Evolutionary conservation across 495 filamentous ascomycete species (phyloP).

Genomic region (Penicillium coprophilum): DNA sequence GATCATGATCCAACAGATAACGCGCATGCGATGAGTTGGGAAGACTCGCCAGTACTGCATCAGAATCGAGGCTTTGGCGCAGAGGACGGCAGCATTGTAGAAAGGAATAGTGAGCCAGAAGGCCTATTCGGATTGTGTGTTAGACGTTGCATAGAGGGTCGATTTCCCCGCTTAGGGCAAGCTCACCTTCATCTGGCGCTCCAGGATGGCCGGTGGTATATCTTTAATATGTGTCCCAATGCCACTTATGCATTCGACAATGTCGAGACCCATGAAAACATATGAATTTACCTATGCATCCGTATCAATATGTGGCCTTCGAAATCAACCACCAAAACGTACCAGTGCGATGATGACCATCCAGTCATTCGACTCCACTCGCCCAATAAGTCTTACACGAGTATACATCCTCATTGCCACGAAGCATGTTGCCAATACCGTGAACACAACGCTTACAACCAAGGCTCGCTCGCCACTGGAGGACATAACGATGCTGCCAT

Average conservation of each 20-base stretch:
- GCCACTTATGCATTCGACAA: slow-evolving; percentile 40
- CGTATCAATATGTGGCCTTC: not conserved
- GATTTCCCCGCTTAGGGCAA: not conserved
- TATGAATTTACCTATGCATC: slow-evolving; percentile 34
- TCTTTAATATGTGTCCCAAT: slow-evolving; percentile 44
- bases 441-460: slow-evolving; percentile 40
- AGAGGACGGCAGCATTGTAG: slow-evolving; percentile 50
- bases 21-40: slow-evolving; percentile 37
- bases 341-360: slow-evolving; percentile 45
- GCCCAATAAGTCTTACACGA: slow-evolving; percentile 34
- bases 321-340: not conserved
- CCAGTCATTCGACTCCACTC: slow-evolving; percentile 46
- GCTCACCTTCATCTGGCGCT: slow-evolving; percentile 42
- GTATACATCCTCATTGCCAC: slow-evolving; percentile 42
- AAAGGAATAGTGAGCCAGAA: slow-evolving; percentile 49
- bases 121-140: slow-evolving; percentile 22
- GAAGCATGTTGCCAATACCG: slow-evolving; percentile 35
- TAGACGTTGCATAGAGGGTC: not conserved
- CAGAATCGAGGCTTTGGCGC: slow-evolving; percentile 53
- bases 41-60: slow-evolving; percentile 52
- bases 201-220: slow-evolving; percentile 34
- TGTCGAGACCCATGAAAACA: slow-evolving; percentile 43
- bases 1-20: slow-evolving; percentile 47
- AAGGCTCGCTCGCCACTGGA: slow-evolving; percentile 31
- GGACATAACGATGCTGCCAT: slow-evolving; percentile 24